Percentiles rank a stretch among this genome's conserved stretches.
These are phyloP conservation scores for Polyplosphaeria fusca DNA, from an alignment of 495 filamentous ascomycete species.

Conservation along the genomic window DNA sequence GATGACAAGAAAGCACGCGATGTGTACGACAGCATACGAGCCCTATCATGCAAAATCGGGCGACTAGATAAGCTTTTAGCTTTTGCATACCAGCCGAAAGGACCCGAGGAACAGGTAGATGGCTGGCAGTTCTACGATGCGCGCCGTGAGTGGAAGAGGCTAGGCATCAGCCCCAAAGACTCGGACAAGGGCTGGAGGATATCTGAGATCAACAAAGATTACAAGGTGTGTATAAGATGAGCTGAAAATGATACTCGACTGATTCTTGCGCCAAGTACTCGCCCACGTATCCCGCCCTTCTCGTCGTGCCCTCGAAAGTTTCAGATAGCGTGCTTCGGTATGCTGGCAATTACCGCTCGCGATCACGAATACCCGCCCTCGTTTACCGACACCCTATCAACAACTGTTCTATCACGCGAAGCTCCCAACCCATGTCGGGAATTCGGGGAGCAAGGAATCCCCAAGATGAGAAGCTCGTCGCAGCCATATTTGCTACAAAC, in stretches of 20 bases:
- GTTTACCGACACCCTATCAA: constrained; percentile 95
- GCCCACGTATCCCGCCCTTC: constrained; percentile 85
- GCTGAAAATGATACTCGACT: constrained; percentile 1
- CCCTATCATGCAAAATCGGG: constrained; percentile 76
- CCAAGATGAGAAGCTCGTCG: constrained; percentile 91
- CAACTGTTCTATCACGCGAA: constrained; percentile 93
- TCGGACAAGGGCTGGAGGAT: constrained; percentile 81
- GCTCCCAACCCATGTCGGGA: constrained; percentile 88
- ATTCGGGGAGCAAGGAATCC: constrained; percentile 85
- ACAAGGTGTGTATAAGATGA: constrained; percentile 50
- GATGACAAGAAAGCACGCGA: constrained; percentile 73
- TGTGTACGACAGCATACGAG: constrained; percentile 83
- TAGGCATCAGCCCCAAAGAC: constrained; percentile 74
- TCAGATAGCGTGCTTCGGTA: constrained; percentile 97
- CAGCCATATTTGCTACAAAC: constrained; percentile 79
- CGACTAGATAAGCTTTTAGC: constrained; percentile 88
- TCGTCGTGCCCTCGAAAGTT: constrained; percentile 80
- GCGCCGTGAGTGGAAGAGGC: constrained; percentile 71
- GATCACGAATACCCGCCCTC: constrained; percentile 79
- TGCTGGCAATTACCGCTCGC: constrained; percentile 82
- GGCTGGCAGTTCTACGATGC: constrained; percentile 90
- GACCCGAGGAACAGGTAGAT: constrained; percentile 69
- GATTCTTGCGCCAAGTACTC: constrained; percentile 63
- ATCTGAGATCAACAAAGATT: constrained; percentile 83
- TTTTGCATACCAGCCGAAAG: constrained; percentile 74